Evolutionary conservation across 2,329 filamentous ascomycete species (phyloP).

Genomic region (Talaromyces sp.): DNA sequence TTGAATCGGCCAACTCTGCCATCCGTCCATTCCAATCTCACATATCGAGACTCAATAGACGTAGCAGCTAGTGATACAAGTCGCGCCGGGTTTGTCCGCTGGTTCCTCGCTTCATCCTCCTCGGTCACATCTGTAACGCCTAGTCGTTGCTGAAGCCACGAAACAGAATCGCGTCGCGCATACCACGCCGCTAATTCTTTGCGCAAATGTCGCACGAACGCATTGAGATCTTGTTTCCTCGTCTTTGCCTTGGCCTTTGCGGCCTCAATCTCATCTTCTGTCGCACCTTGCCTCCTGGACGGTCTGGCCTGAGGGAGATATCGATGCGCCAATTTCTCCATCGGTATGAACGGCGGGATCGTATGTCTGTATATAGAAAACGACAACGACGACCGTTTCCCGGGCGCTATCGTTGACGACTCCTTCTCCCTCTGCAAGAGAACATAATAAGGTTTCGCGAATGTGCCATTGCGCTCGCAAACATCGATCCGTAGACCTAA

Average conservation of each 20-base stretch:
- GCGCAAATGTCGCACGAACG: conserved; percentile 40
- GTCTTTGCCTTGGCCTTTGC: conserved; percentile 25
- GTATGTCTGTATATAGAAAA: conserved; percentile 45
- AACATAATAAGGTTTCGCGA: conserved; percentile 46
- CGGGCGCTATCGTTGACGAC: neutral
- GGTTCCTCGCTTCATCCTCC: neutral
- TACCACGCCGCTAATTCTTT: conserved; percentile 45
- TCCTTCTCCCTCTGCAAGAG: conserved; percentile 33
- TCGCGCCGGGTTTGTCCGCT: conserved; percentile 22
- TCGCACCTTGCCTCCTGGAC: neutral
- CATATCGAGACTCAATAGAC: conserved; percentile 42
- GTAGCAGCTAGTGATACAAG: conserved; percentile 38
- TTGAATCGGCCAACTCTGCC: conserved; percentile 46
- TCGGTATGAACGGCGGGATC: conserved; percentile 45
- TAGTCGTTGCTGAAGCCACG: conserved; percentile 35
- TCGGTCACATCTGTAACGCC: conserved; percentile 25
- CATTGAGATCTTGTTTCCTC: conserved; percentile 37
- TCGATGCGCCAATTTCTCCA: conserved; percentile 37
- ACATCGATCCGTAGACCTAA: conserved; percentile 46
- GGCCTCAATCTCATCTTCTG: conserved; percentile 21
- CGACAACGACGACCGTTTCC: conserved; percentile 17
- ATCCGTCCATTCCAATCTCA: conserved; percentile 46
- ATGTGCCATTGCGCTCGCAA: conserved; percentile 39
- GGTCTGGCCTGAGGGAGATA: conserved; percentile 33
- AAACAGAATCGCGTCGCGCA: conserved; percentile 39